These are phyloP conservation scores for Aspergillus texensis DNA, from an alignment of 2,329 filamentous ascomycete genomes.

Conservation along the genomic window DNA sequence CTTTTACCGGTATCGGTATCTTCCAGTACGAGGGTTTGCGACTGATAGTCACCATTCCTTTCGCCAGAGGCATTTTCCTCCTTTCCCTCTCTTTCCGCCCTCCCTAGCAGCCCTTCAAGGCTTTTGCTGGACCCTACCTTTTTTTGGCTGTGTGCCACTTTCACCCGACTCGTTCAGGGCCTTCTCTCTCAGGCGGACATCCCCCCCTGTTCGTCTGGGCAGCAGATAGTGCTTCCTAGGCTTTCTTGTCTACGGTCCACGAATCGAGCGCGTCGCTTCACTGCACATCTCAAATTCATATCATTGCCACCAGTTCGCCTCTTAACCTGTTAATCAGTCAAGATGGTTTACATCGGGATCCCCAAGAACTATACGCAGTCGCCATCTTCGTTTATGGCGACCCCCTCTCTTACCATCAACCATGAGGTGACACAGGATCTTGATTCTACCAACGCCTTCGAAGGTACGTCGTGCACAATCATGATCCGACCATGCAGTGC, in stretches of 20 bases:
- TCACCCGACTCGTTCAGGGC: slow-evolving; percentile 70
- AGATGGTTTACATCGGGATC: slow-evolving; percentile 84
- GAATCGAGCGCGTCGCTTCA: slow-evolving; percentile 16
- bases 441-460: slow-evolving; percentile 94
- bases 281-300: slow-evolving; percentile 9
- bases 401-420: slow-evolving; percentile 93
- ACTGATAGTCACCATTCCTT: slow-evolving; percentile 81
- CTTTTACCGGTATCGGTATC: slow-evolving; percentile 81
- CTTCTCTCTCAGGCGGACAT: slow-evolving; percentile 94
- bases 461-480: slow-evolving; percentile 62
- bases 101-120: slow-evolving; percentile 73
- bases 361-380: slow-evolving; percentile 82
- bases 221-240: slow-evolving; percentile 91
- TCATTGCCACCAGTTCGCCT: slow-evolving; percentile 18
- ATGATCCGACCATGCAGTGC: not conserved
- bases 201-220: slow-evolving; percentile 87
- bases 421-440: slow-evolving; percentile 89
- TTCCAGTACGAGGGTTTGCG: slow-evolving; percentile 64
- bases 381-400: slow-evolving; percentile 73
- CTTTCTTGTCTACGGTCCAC: slow-evolving; percentile 34
- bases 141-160: slow-evolving; percentile 77
- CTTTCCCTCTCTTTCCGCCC: slow-evolving; percentile 76
- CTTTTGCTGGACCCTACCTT: slow-evolving; percentile 61
- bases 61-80: slow-evolving; percentile 78
- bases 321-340: slow-evolving; percentile 42